These are phyloP conservation scores for Piromyces finnis DNA, from an alignment of 192 early-diverging fungal genomes.

Conservation along the genomic window DNA sequence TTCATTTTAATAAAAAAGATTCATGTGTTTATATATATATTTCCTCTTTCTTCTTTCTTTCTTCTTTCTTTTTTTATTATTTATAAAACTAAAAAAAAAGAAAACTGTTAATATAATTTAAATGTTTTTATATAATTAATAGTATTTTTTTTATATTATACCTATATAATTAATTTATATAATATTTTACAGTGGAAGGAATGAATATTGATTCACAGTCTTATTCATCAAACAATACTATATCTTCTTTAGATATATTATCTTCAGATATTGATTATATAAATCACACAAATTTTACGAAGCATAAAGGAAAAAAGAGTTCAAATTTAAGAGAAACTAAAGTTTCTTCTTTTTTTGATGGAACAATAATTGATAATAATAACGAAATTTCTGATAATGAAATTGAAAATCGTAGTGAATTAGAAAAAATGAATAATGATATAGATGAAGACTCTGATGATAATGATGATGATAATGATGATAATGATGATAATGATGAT, in stretches of 20 bases:
- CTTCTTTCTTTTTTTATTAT: too few species aligned
- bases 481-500: constrained; percentile 8
- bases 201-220: background rate
- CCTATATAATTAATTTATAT: too few species aligned
- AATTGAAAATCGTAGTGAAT: background rate
- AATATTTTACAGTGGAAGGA: background rate
- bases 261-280: background rate
- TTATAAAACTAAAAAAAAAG: too few species aligned
- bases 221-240: background rate
- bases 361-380: background rate
- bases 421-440: background rate
- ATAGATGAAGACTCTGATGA: constrained; percentile 1
- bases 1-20: too few species aligned
- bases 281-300: background rate
- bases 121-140: too few species aligned
- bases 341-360: too few species aligned
- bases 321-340: background rate
- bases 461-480: constrained; percentile 9
- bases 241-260: background rate
- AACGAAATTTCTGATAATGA: background rate
- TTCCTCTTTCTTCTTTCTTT: too few species aligned
- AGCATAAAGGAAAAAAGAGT: background rate
- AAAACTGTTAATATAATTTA: too few species aligned
- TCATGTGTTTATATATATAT: too few species aligned
- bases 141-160: too few species aligned